Percentiles rank a stretch among this genome's conserved stretches.
These are phyloP conservation scores for Scenedesmus sp. DNA, from an alignment of 163 green algal species.

Conservation along the genomic window DNA sequence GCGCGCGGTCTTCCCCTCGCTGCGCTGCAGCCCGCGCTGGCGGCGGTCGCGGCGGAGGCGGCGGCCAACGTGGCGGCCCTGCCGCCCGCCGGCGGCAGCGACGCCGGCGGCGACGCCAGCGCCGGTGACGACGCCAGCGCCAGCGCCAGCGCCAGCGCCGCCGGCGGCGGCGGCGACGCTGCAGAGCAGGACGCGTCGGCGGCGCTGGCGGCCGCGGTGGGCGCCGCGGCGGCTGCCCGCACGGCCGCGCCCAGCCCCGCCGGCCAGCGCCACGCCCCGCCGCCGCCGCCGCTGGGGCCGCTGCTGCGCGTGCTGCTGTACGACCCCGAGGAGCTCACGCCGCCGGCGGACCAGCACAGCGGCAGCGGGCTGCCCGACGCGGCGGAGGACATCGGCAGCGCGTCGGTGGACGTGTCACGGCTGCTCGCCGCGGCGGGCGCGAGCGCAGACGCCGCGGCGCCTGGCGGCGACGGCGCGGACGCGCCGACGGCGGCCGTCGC, in stretches of 20 bases:
- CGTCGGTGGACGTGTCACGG: background rate
- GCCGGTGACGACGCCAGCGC: background rate
- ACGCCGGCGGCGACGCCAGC: background rate
- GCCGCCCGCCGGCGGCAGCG: slow-evolving; percentile 11
- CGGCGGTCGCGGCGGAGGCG: too few relatives aligned
- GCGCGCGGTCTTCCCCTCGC: slow-evolving; percentile 24
- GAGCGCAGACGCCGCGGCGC: background rate
- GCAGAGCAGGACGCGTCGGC: too few relatives aligned
- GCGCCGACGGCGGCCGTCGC: background rate
- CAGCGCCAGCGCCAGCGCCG: background rate
- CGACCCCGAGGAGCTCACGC: slow-evolving; percentile 22
- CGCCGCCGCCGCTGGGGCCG: slow-evolving; percentile 19
- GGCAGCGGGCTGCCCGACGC: background rate
- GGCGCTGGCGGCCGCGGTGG: background rate
- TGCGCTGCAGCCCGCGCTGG: too few relatives aligned
- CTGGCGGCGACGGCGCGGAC: background rate
- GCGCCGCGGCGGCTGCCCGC: slow-evolving; percentile 12
- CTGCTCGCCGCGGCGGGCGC: slow-evolving; percentile 6
- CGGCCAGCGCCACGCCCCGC: slow-evolving; percentile 1
- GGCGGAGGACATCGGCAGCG: slow-evolving; percentile 6
- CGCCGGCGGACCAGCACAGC: background rate
- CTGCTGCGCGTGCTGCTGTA: slow-evolving; percentile 13
- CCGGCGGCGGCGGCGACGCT: background rate
- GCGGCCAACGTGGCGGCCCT: too few relatives aligned
- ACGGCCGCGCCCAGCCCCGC: background rate